Evolutionary conservation across 331 rosid genomes (phyloP).

Genomic region (Pyracantha coccinea): DNA sequence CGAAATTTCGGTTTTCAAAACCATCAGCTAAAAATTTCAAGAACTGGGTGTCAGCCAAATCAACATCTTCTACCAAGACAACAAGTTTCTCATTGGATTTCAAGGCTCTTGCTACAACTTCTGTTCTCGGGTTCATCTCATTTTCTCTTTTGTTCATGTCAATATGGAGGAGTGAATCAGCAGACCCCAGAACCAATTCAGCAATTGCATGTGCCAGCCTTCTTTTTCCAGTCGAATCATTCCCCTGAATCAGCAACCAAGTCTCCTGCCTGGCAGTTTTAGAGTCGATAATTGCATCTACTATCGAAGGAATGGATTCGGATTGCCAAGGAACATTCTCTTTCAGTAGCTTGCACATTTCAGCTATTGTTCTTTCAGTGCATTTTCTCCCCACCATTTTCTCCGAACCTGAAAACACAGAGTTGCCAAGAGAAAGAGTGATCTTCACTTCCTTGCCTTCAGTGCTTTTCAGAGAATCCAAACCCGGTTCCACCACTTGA

Average conservation of each 20-base stretch:
- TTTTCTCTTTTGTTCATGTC: slow-evolving; percentile 36
- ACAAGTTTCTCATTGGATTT: slow-evolving; percentile 47
- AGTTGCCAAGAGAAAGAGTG: slow-evolving; percentile 76
- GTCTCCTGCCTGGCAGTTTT: slow-evolving; percentile 36
- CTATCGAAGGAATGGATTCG: slow-evolving; percentile 67
- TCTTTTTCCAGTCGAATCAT: slow-evolving; percentile 63
- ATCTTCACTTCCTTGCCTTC: slow-evolving; percentile 72
- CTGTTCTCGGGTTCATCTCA: slow-evolving; percentile 21
- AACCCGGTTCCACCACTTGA: slow-evolving; percentile 31
- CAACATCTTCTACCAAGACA: slow-evolving; percentile 57
- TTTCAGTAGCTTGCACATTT: slow-evolving; percentile 60
- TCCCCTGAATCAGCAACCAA: slow-evolving; percentile 74
- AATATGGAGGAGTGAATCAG: slow-evolving; percentile 42
- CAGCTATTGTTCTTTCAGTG: slow-evolving; percentile 45
- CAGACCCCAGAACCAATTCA: slow-evolving; percentile 64
- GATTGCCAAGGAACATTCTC: slow-evolving; percentile 97
- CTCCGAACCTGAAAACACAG: slow-evolving; percentile 44
- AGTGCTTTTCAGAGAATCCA: slow-evolving; percentile 39
- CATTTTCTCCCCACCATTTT: slow-evolving; percentile 36
- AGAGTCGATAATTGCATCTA: slow-evolving; percentile 47
- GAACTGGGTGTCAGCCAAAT: slow-evolving; percentile 54
- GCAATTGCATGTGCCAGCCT: slow-evolving; percentile 61
- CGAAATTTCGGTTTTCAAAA: slow-evolving; percentile 50
- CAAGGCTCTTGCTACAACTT: slow-evolving; percentile 41
- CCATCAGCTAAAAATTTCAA: slow-evolving; percentile 50